Conservation (phyloP, 129 eudicot species). For the Centrapalus pauciflorus region DNA sequence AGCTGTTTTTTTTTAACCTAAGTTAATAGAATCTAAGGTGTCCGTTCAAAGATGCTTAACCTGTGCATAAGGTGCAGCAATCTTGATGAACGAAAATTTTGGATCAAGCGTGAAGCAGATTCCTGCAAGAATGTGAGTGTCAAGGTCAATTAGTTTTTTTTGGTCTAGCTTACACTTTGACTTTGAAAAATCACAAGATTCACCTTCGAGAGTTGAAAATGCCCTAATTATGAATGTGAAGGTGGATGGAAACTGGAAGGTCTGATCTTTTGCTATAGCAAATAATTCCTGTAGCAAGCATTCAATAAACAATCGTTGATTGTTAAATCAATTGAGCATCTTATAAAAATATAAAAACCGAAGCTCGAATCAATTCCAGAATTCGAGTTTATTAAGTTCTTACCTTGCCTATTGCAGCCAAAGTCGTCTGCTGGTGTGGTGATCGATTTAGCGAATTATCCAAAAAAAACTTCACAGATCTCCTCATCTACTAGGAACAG, state of each 20-base stretch:
- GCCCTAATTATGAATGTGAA: conserved; percentile 90
- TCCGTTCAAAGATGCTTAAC: conserved; percentile 35
- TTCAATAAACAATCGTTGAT: no score
- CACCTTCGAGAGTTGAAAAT: conserved; percentile 97
- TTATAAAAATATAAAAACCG: no score
- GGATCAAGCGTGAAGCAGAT: conserved; percentile 82
- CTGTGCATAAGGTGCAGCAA: conserved; percentile 97
- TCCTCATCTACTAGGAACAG: conserved; percentile 95
- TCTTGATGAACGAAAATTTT: conserved; percentile 77
- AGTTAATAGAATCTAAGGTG: neutral
- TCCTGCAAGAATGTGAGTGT: no score
- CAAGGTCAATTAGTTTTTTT: no score
- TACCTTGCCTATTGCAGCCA: conserved; percentile 97
- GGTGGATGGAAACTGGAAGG: conserved; percentile 91
- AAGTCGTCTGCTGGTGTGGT: conserved; percentile 70
- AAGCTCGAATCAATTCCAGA: no score
- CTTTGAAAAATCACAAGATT: no score
- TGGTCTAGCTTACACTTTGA: no score
- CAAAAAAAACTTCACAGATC: conserved; percentile 94
- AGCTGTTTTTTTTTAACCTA: neutral
- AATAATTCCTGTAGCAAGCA: conserved; percentile 82
- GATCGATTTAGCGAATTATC: conserved; percentile 67
- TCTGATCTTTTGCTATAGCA: conserved; percentile 95
- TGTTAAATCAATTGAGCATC: no score
- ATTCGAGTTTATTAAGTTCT: neutral